Evolutionary conservation across 2,329 filamentous ascomycete genomes (phyloP).

Genomic region (Colletotrichum chrysophilum): DNA sequence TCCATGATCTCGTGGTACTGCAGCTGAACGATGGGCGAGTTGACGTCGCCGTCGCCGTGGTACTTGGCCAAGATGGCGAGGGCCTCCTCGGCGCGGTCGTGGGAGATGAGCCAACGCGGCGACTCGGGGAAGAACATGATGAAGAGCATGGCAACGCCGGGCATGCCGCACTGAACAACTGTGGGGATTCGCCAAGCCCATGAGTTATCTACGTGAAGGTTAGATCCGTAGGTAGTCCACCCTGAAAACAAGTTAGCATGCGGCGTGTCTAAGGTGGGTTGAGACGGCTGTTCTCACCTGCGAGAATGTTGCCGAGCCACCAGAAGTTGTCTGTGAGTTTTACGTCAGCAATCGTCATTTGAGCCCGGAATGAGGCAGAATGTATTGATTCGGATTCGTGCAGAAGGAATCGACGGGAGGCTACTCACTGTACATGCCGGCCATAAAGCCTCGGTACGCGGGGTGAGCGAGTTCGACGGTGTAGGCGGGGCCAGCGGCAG

Average conservation of each 20-base stretch:
- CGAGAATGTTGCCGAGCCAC: conserved; percentile 58
- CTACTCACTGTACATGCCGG: conserved; percentile 58
- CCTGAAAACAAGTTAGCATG: conserved; percentile 30
- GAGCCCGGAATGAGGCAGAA: not conserved
- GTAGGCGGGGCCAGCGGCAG: conserved; percentile 65
- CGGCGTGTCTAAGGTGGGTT: not conserved
- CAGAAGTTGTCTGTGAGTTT: conserved; percentile 42
- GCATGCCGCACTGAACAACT: conserved; percentile 50
- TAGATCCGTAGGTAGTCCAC: conserved; percentile 53
- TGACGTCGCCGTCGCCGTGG: conserved; percentile 62
- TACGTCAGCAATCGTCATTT: not conserved
- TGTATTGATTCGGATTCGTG: not conserved
- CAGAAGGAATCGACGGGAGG: not conserved
- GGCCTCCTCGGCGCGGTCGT: conserved; percentile 62
- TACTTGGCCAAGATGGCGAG: conserved; percentile 62
- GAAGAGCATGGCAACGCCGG: conserved; percentile 54
- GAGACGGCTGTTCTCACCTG: conserved; percentile 30
- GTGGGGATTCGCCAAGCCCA: conserved; percentile 66
- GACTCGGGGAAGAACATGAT: conserved; percentile 76
- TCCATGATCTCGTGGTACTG: conserved; percentile 63
- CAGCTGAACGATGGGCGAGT: conserved; percentile 56
- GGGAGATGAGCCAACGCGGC: conserved; percentile 73
- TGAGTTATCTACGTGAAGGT: conserved; percentile 30
- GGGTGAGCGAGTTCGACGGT: conserved; percentile 69
- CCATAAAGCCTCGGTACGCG: conserved; percentile 57